A percentile compares a stretch with the other conserved stretches of the same genome.
Evolutionary conservation across 805 yeast genomes (phyloP).

Genomic region (Sporopachydermia lactativora): DNA sequence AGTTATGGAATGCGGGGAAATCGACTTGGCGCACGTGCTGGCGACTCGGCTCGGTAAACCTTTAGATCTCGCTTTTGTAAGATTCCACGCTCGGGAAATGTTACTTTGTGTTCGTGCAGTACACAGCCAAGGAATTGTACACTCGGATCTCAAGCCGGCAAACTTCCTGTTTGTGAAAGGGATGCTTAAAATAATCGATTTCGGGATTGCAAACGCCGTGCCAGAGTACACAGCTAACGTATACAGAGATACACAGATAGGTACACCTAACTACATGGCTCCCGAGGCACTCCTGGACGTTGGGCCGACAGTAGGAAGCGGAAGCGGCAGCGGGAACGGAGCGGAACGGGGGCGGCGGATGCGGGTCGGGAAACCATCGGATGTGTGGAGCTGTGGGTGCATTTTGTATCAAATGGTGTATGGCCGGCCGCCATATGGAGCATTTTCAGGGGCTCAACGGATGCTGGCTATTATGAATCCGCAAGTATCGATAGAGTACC

Average conservation of each 20-base stretch:
- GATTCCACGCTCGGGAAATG: constrained; percentile 68
- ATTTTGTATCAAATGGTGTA: constrained; percentile 91
- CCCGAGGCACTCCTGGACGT: constrained; percentile 81
- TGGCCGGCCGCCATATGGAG: constrained; percentile 83
- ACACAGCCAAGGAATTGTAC: constrained; percentile 37
- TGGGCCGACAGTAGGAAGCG: constrained; percentile 13
- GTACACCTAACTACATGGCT: constrained; percentile 97
- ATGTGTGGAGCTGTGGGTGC: constrained; percentile 97
- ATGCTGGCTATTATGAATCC: constrained; percentile 80
- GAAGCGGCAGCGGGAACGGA: constrained; percentile 17
- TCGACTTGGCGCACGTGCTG: constrained; percentile 74
- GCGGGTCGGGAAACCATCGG: constrained; percentile 92
- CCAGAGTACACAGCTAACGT: constrained; percentile 87
- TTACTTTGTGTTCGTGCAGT: constrained; percentile 74
- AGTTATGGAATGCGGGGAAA: constrained; percentile 92
- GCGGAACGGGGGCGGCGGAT: constrained; percentile 23
- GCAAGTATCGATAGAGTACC: constrained; percentile 52
- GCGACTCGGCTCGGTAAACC: constrained; percentile 35
- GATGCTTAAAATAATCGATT: constrained; percentile 54
- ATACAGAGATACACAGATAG: constrained; percentile 81
- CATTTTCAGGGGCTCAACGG: constrained; percentile 61
- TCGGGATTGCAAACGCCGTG: constrained; percentile 70
- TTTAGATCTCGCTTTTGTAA: constrained; percentile 60
- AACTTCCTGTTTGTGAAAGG: constrained; percentile 76
- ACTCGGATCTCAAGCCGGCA: constrained; percentile 38